These are phyloP conservation scores for Chaetomidium leptoderma DNA, from an alignment of 495 filamentous ascomycete species.

Conservation along the genomic window DNA sequence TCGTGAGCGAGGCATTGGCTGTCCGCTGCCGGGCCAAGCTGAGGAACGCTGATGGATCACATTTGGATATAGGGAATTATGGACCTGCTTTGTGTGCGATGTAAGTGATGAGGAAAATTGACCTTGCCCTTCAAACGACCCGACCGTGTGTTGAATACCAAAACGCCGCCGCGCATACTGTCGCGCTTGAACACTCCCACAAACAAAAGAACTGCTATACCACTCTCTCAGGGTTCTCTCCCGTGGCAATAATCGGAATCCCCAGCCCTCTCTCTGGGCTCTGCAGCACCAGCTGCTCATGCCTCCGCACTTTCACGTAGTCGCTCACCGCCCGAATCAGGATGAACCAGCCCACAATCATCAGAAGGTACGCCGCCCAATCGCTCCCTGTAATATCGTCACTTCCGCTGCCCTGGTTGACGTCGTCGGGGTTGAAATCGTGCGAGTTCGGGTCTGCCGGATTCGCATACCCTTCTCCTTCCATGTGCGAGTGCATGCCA, in stretches of 20 bases:
- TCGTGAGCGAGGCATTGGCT: too few species aligned
- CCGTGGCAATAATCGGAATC: conserved; percentile 83
- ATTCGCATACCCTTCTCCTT: conserved; percentile 52
- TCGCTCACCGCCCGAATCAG: conserved; percentile 85
- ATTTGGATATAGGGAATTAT: neutral
- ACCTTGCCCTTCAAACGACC: neutral
- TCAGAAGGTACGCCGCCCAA: conserved; percentile 87
- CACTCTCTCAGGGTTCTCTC: conserved; percentile 74
- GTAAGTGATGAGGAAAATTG: neutral
- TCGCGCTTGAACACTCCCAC: neutral
- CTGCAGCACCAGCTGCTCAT: conserved; percentile 88
- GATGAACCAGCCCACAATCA: conserved; percentile 98
- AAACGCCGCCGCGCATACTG: conserved; percentile 1
- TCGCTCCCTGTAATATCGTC: conserved; percentile 57
- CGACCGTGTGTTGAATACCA: neutral
- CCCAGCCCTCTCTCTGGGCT: conserved; percentile 87
- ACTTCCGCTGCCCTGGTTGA: conserved; percentile 37
- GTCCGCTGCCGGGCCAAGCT: too few species aligned
- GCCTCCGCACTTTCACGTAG: conserved; percentile 77
- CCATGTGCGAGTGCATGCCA: conserved; percentile 44
- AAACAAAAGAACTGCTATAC: conserved; percentile 50
- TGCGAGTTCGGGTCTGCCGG: conserved; percentile 88
- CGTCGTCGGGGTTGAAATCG: conserved; percentile 72
- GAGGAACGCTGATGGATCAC: neutral
- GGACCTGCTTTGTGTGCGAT: neutral